phyloP scores from a whole-genome alignment of 495 filamentous ascomycete species.

The Neurospora sp. region DNA sequence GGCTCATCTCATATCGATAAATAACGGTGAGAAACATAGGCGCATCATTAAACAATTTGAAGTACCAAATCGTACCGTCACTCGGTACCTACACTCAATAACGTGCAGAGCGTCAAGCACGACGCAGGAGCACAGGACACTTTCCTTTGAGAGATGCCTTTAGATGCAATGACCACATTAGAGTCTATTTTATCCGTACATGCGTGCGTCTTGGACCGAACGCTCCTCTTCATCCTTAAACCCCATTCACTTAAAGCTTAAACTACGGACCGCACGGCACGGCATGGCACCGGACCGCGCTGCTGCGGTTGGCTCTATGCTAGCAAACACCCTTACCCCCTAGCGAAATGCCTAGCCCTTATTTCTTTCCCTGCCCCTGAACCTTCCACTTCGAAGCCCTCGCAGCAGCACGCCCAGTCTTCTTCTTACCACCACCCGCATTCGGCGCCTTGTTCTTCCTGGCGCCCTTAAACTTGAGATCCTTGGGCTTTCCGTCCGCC shows the following conservation, averaged over 20 bases:
- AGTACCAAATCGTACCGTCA: no score
- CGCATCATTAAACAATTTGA: no score
- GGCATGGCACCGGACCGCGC: not conserved
- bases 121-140: not conserved
- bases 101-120: not conserved
- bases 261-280: not conserved
- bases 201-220: not conserved
- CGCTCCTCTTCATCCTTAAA: not conserved
- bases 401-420: constrained; percentile 5
- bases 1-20: no score
- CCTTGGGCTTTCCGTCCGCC: constrained; percentile 48
- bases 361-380: constrained; percentile 1
- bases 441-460: constrained; percentile 25
- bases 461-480: constrained; percentile 51
- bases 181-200: not conserved
- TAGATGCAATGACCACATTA: not conserved
- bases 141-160: not conserved
- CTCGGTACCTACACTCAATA: no score
- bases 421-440: constrained; percentile 30
- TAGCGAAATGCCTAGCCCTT: not conserved
- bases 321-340: not conserved
- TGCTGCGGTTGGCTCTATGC: not conserved
- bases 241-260: not conserved
- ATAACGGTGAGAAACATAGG: no score
- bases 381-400: constrained; percentile 56